Base-by-base conservation (phyloP, 2,329 filamentous ascomycete genomes). In the Colletotrichum navitas region DNA sequence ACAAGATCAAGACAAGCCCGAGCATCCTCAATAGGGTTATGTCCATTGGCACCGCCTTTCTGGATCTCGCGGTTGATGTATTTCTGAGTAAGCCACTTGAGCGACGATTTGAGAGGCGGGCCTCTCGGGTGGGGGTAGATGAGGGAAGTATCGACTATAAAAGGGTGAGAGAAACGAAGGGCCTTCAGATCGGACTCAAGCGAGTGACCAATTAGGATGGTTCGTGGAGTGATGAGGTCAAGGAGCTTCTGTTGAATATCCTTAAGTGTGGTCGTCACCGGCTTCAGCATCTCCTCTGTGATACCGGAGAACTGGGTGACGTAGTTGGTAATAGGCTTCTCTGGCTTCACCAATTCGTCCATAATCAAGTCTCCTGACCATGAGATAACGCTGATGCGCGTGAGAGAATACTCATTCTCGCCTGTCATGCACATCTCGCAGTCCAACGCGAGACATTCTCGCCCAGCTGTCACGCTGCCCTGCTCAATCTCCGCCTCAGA, bases 381-480 rank as follows among this genome's bases (percentile, higher is more conserved):
- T 72, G 90, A 85, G 10, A 99, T 85, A 49, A 98, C 81, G 79
- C 94, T 98, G 79, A 98, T 92, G 68, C 96, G 91, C 1, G 96
- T 97, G 54, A 99, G 89, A 45, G 95, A 94, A 74, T 92, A 94
- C 74, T 93, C 89, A 59, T 90, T 90, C 72, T 92, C 90, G 71
- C 91, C 93, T 2, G 94, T 97, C 83, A 94, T 91, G 80, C 95
- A 97, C 96, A 99, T 99, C 82, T 99, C 96, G 82, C 96, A 99
- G 80, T 99, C 96, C 66, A 99, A 85, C 1, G 94, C 92, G 60
- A 97, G 84, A 14, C 98, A 84, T 47, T 92, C 88, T 73, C 94
- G 90, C 45, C 95, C 96, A 39, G 90, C 93, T 0, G 94, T 97
- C 69, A 97, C 84, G 80, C 94, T 95, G 66, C 94, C 95, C 75